phyloP scores from a whole-genome alignment of 2,329 filamentous ascomycete genomes.

The Phoma herbarum region DNA sequence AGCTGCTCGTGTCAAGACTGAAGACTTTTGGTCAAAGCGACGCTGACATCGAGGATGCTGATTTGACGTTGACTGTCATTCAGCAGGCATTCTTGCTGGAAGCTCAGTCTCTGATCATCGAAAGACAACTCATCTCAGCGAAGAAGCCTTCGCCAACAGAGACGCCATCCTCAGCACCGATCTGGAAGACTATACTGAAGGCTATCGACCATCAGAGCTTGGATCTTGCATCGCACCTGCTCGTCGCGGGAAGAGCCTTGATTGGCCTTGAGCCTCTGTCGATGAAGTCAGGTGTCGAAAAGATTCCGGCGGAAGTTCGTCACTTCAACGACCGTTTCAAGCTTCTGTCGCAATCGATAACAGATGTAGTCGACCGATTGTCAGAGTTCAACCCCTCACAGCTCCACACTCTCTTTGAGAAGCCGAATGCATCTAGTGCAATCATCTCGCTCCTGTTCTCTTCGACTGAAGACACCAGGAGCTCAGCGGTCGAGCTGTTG shows the following conservation, averaged over 20 bases:
- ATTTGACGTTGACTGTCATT: conserved; percentile 70
- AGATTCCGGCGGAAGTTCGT: conserved; percentile 63
- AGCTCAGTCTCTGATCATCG: conserved; percentile 72
- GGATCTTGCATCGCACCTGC: conserved; percentile 76
- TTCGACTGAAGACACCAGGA: conserved; percentile 79
- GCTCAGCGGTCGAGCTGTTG: conserved; percentile 81
- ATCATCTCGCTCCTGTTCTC: conserved; percentile 83
- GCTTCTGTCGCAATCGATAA: conserved; percentile 69
- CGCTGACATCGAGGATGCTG: conserved; percentile 45
- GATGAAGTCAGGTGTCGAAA: conserved; percentile 50
- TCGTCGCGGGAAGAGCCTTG: conserved; percentile 74
- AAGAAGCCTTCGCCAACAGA: conserved; percentile 69
- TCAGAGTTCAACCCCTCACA: conserved; percentile 77
- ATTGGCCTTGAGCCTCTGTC: conserved; percentile 78
- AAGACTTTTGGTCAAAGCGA: conserved; percentile 39
- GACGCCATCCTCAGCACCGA: conserved; percentile 73
- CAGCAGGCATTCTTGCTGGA: conserved; percentile 74
- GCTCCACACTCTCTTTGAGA: conserved; percentile 73
- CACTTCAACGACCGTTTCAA: conserved; percentile 80
- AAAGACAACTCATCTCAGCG: conserved; percentile 71
- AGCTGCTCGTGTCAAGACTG: conserved; percentile 46
- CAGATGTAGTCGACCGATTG: conserved; percentile 78
- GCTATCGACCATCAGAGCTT: conserved; percentile 72
- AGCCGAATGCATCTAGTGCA: conserved; percentile 73
- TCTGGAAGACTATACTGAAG: conserved; percentile 81